Base-by-base conservation (phyloP, 805 yeast species). In the Danielia oregonensis region DNA sequence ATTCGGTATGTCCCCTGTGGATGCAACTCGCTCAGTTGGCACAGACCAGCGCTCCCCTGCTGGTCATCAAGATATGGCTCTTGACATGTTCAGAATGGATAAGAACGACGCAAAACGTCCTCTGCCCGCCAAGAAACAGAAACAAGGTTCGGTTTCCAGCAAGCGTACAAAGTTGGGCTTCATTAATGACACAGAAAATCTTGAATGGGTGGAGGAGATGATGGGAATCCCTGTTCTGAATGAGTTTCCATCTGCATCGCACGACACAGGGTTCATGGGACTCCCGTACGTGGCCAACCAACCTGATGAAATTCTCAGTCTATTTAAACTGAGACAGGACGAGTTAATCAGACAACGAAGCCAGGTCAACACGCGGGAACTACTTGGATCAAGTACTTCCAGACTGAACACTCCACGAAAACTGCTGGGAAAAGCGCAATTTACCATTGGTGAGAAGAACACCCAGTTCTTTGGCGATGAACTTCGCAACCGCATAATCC, bases 151-250 rank as follows among this genome's bases (percentile, higher is more conserved):
- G 14, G 17, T 4, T 8, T 9, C 27, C 4, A 10, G 13, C 7
- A 40, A 39, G 24, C 16, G 35, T 10, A 15, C 36, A n/a, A 41
- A 40, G n/a, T 6, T 23, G 9, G 47, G 47, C 8, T 44, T 44
- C 16, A 36, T 33, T 9, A 45, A 40, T 12, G 49, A 47, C 7
- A 38, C 32, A 16, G 48, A 35, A 34, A 57, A 62, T 7, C 76
- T 73, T 18, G 81, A 77, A 39, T 82, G 91, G 89, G 61, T 84
- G 11, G 70, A 77, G 21, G 87, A 82, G 42, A 81, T 84, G 46
- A 75, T 83, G 32, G 77, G 69, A 35, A 76, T 85, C 1, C 85
- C 87, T 5, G 70, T 74, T 42, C 84, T 79, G 30, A 68, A 72
- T 21, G 73, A 76, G 35, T 74, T 81, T 36, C 80, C 66, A 31